A percentile compares a stretch with the other conserved stretches of the same genome.
phyloP scores from a whole-genome alignment of 495 filamentous ascomycete species.

The Neurospora sp. region DNA sequence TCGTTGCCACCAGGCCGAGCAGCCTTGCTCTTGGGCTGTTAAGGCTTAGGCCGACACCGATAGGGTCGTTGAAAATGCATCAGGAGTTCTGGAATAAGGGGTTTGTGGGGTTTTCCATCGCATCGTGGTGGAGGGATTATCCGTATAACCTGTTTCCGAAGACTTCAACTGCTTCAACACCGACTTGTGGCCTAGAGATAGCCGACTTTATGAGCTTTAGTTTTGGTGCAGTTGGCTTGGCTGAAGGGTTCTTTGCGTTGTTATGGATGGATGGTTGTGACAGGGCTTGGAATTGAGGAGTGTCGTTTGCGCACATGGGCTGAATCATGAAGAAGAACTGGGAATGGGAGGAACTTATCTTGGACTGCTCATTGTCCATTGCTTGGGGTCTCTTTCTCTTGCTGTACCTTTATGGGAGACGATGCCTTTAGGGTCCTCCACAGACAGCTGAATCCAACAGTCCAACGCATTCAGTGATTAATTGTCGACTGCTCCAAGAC shows the following conservation, averaged over 20 bases:
- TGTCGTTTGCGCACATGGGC: neutral
- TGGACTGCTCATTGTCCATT: neutral
- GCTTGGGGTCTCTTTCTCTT: neutral
- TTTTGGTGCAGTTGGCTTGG: neutral
- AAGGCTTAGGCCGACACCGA: neutral
- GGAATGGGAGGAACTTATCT: neutral
- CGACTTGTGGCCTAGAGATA: neutral
- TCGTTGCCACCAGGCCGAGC: neutral
- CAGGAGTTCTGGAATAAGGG: neutral
- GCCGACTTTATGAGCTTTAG: neutral
- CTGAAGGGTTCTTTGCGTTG: neutral
- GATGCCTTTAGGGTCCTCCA: neutral
- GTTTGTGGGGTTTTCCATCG: neutral
- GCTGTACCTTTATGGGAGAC: neutral
- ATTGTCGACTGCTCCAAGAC: neutral
- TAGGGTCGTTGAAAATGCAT: neutral
- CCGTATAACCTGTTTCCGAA: too few species aligned
- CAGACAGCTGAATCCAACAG: neutral
- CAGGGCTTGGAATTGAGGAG: neutral
- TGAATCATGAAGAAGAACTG: neutral
- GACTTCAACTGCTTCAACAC: neutral
- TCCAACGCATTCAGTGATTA: neutral
- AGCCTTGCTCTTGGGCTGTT: neutral
- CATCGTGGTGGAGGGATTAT: too few species aligned
- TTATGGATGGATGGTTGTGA: neutral